phyloP scores from a whole-genome alignment of 805 yeast genomes.

The Starmerella apicola region DNA sequence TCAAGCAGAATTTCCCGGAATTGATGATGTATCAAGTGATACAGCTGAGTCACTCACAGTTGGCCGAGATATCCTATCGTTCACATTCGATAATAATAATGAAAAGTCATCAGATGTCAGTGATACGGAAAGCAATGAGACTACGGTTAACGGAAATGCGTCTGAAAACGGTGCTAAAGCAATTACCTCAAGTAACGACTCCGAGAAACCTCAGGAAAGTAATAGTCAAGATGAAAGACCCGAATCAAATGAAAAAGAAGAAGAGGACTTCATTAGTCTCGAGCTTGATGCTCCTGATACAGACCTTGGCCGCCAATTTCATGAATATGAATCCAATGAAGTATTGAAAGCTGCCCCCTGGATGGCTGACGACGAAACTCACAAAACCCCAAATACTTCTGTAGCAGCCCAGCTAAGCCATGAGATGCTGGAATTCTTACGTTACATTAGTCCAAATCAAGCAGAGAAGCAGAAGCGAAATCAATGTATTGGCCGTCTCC shows the following conservation, averaged over 20 bases:
- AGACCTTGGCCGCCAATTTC: slow-evolving; percentile 14
- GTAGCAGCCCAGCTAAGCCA: slow-evolving; percentile 73
- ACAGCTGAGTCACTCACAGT: background rate
- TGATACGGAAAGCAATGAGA: too few species aligned
- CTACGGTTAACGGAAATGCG: too few species aligned
- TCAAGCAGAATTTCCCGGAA: slow-evolving; percentile 9
- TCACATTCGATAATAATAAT: background rate
- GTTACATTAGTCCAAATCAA: slow-evolving; percentile 72
- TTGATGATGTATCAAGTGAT: background rate
- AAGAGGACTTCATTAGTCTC: slow-evolving; percentile 11
- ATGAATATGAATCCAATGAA: slow-evolving; percentile 3
- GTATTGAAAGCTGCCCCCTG: background rate
- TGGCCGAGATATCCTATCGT: slow-evolving; percentile 7
- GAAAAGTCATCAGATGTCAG: too few species aligned
- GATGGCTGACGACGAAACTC: background rate
- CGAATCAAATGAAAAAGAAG: background rate
- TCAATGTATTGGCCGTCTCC: slow-evolving; percentile 47
- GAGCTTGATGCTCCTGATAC: slow-evolving; percentile 6
- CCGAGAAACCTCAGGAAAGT: background rate
- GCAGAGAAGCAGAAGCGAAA: slow-evolving; percentile 61
- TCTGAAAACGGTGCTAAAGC: too few species aligned
- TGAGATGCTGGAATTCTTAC: slow-evolving; percentile 75
- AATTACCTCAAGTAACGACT: background rate
- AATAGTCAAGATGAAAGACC: background rate
- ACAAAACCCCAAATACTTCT: background rate